Evolutionary conservation across 2,329 filamentous ascomycete genomes (phyloP), one percentile per base, ranked within the genome.

Genomic region (Immersiporthe knoxdaviesiana): DNA sequence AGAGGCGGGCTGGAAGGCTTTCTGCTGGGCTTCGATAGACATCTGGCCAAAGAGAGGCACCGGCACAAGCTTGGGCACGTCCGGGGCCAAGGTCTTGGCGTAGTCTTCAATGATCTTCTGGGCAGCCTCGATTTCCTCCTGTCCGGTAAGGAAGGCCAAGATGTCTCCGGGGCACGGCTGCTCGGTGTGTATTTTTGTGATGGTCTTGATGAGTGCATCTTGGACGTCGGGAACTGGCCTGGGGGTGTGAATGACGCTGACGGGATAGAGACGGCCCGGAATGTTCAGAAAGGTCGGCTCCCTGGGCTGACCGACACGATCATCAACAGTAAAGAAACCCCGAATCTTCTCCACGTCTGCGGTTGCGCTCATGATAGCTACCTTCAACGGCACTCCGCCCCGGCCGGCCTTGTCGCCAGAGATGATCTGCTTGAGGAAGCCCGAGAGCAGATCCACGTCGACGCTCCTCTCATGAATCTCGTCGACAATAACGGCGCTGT

Each of bases 301-400:
- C 69, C 7, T 60, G 50, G 41, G 68, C 69, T 50, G 70, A 67
- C 41, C 74, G 3, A 59, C 58, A 6, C 50, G 47, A 37, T 63
- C 39, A 37, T 63, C 39, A 67, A 52, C n/a, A 52, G 66, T 60
- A 81, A 98, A 97, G 78, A 97, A 98, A 0, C 83, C 82, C 58
- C 88, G 85, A 41, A 98, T 88, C 68, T 87, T 88, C 70, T 95
- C 90, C 69, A 97, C 90, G 78, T 98, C 93, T 50, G 94, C 93
- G 8, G 96, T 99, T 63, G 96, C 96, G 84, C 94, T 97, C 96
- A 99, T 99, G 76, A 98, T 88, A 44, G 97, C 88, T 3, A 98
- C 89, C 78, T 97, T 98, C 68, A 99, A 82, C 1, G 92, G 90
- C 39, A 91, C 82, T 6, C 91, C 92, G 10, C 90, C 89, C 5